Conservation (phyloP, 2,329 filamentous ascomycete species). For the Pyrenochaeta sp. region DNA sequence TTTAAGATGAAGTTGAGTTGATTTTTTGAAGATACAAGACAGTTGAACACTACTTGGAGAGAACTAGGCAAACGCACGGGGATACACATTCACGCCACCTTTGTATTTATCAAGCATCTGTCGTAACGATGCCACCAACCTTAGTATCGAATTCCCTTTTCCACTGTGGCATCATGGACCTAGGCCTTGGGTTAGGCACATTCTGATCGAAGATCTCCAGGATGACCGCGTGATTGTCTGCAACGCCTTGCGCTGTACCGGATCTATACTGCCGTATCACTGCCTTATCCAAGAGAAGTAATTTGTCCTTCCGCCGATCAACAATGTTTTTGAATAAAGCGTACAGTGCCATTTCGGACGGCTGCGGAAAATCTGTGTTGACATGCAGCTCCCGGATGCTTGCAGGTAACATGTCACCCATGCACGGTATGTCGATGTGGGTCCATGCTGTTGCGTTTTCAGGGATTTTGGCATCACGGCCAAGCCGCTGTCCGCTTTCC, state of each 20-base stretch:
- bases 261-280: conserved; percentile 38
- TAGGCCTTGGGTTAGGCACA: conserved; percentile 14
- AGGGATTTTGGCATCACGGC: conserved; percentile 25
- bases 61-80: too few species aligned
- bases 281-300: conserved; percentile 24
- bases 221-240: conserved; percentile 18
- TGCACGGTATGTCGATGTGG: conserved; percentile 43
- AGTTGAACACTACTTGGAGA: background rate
- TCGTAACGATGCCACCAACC: conserved; percentile 30
- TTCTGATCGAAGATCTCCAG: conserved; percentile 35
- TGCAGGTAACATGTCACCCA: conserved; percentile 44
- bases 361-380: conserved; percentile 39
- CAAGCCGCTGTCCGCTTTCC: conserved; percentile 42
- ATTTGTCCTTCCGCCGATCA: conserved; percentile 25
- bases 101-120: background rate
- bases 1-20: too few species aligned
- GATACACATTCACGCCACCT: too few species aligned
- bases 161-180: conserved; percentile 44
- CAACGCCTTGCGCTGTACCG: conserved; percentile 23
- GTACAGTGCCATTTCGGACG: conserved; percentile 28
- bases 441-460: conserved; percentile 33
- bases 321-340: conserved; percentile 43
- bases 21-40: too few species aligned
- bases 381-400: conserved; percentile 40
- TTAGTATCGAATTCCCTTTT: conserved; percentile 38